Evolutionary conservation across 1,284 basidiomycete genomes (phyloP).

Genomic region (Ustilago sp.): DNA sequence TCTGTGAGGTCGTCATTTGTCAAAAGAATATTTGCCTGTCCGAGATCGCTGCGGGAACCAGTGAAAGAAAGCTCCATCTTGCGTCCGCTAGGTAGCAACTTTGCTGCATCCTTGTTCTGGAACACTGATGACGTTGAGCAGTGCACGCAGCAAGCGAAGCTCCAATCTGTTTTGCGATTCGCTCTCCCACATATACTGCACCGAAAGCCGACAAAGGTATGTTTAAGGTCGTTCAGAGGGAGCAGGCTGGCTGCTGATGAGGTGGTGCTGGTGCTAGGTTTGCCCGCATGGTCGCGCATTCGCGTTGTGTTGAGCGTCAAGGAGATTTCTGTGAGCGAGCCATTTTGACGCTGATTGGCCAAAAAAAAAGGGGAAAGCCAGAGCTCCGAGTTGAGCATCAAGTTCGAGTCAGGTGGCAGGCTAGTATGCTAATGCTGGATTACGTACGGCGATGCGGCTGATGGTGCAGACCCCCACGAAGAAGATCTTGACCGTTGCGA

Average conservation of each 20-base stretch:
- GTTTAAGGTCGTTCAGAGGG: neutral
- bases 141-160: slow-evolving; percentile 15
- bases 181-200: slow-evolving; percentile 28
- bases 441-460: slow-evolving; percentile 20
- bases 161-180: slow-evolving; percentile 16
- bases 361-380: neutral
- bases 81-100: neutral
- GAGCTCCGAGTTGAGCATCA: neutral
- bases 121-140: slow-evolving; percentile 15
- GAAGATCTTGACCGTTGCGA: slow-evolving; percentile 14
- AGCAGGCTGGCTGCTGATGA: neutral
- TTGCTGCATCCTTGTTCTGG: neutral
- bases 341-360: neutral
- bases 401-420: neutral
- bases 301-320: neutral
- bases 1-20: slow-evolving; percentile 12
- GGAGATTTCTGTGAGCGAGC: neutral
- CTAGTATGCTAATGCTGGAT: neutral
- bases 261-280: neutral
- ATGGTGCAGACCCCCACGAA: slow-evolving; percentile 20
- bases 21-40: slow-evolving; percentile 28
- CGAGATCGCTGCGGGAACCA: slow-evolving; percentile 29
- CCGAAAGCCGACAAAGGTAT: slow-evolving; percentile 26
- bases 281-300: neutral
- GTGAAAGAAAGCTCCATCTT: slow-evolving; percentile 28